Conservation (phyloP, 176 grass and related monocot genomes). For the Leersia perrieri region DNA sequence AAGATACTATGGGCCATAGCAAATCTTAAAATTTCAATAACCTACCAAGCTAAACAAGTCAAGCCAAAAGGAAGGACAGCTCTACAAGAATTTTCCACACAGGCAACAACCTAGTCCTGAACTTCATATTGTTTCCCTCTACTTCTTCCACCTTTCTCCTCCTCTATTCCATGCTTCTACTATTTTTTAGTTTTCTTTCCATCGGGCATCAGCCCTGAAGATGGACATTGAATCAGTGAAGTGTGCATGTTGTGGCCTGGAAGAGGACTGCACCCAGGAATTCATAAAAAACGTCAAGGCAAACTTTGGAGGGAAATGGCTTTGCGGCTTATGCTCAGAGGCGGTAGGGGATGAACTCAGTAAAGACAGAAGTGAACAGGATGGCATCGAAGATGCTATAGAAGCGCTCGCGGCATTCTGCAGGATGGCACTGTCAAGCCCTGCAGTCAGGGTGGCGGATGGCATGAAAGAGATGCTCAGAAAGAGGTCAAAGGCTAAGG, state of each 20-base stretch:
- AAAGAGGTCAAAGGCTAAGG: slow-evolving; percentile 39
- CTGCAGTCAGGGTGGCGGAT: slow-evolving; percentile 49
- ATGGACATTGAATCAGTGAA: slow-evolving; percentile 52
- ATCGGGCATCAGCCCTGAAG: slow-evolving; percentile 19
- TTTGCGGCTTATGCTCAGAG: slow-evolving; percentile 66
- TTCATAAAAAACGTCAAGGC: slow-evolving; percentile 52
- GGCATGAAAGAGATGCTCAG: slow-evolving; percentile 72
- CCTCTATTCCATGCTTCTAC: slow-evolving; percentile 16
- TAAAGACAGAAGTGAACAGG: slow-evolving; percentile 14
- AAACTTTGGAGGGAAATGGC: slow-evolving; percentile 65
- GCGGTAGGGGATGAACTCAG: slow-evolving; percentile 44
- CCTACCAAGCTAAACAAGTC: slow-evolving; percentile 27
- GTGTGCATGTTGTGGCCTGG: slow-evolving; percentile 53
- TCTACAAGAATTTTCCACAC: slow-evolving; percentile 23
- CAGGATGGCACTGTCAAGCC: slow-evolving; percentile 48
- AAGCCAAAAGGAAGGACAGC: slow-evolving; percentile 22
- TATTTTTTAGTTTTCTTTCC: slow-evolving; percentile 5
- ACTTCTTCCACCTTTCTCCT: slow-evolving; percentile 2
- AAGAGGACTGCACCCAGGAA: slow-evolving; percentile 63
- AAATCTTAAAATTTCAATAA: slow-evolving; percentile 42
- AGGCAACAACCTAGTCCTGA: slow-evolving; percentile 28
- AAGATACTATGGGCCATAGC: slow-evolving; percentile 43
- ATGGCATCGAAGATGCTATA: slow-evolving; percentile 47
- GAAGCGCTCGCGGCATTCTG: slow-evolving; percentile 58
- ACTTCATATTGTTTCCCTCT: slow-evolving; percentile 13